Evolutionary conservation across 768 basidiomycete species (phyloP), one percentile per base, ranked within the genome.

Genomic region (Pisolithus orientalis): DNA sequence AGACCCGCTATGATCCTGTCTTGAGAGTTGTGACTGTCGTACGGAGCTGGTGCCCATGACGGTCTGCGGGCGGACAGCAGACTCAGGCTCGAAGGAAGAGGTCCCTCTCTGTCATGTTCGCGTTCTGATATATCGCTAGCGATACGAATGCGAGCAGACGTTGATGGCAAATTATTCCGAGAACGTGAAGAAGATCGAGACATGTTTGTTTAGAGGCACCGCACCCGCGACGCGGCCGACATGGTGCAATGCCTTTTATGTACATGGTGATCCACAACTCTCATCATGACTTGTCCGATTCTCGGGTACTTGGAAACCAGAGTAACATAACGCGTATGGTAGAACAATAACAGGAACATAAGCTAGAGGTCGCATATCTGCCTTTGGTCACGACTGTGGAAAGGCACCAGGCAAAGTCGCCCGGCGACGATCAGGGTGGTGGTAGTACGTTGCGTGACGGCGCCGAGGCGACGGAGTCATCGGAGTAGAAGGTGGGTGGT

Each of bases 401-500:
- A 85, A 85, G 3, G 82, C 83, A 4, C 84, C 85, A 5, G 84
- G 85, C 52, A 85, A 72, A 0, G 67, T 61, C 56, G 77, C 75
- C 60, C 75, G 52, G 44, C 69, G 69, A 39, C 74, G 75, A 62
- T 93, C 91, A 0, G 91, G 91, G 65, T 91, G 91, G 65, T 91
- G 91, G 58, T 85, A 92, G 60, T 91, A 91, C 27, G 87, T 91
- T 32, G 80, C 79, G 65, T 89, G 85, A 28, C 87, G 73, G 56
- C 80, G 83, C 51, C 71, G 65, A 16, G 75, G 70, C n/a, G 75
- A 71, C 6, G 71, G 34, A 34, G 34, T 65, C 44, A 68, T 43
- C 46, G 65, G 43, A 21, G 65, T 57, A 6, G 68, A 57, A 27
- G 64, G 34, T n/a, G 49, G 27, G 5, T 17, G 39, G 27, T 40